Evolutionary conservation across 345 rosid species (phyloP).

Genomic region (Syzygium grande): DNA sequence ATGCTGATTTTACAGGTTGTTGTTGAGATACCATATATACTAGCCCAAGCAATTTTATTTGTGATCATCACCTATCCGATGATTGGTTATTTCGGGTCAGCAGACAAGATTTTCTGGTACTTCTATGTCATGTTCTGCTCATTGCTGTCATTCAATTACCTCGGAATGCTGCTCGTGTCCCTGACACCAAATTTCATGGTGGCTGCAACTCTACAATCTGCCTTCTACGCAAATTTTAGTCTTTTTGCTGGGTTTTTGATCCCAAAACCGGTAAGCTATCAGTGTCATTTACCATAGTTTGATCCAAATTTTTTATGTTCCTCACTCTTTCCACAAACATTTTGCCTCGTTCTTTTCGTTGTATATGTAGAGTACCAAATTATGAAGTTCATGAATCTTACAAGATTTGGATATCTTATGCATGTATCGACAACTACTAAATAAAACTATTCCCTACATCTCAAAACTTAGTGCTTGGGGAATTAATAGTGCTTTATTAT

Average conservation of each 20-base stretch:
- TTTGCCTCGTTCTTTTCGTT: neutral
- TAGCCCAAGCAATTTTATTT: constrained; percentile 33
- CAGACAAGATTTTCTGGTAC: constrained; percentile 51
- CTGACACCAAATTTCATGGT: constrained; percentile 56
- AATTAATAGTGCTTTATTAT: neutral
- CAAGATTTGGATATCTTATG: neutral
- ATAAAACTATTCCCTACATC: neutral
- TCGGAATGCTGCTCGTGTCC: constrained; percentile 60
- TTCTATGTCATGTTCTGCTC: constrained; percentile 53
- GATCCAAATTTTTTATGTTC: neutral
- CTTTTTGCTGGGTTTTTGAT: constrained; percentile 65
- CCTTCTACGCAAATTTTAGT: constrained; percentile 29
- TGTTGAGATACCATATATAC: constrained; percentile 61
- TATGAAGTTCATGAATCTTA: neutral
- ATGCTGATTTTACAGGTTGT: constrained; percentile 33
- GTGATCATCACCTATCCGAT: constrained; percentile 47
- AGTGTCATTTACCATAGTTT: neutral
- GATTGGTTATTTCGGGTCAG: constrained; percentile 49
- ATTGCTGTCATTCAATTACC: constrained; percentile 47
- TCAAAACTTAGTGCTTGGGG: neutral
- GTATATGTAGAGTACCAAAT: neutral
- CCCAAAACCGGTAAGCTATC: constrained; percentile 55
- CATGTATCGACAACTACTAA: neutral
- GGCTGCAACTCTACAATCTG: constrained; percentile 39
- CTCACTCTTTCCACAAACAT: neutral